These are phyloP conservation scores for Fusarium zealandicum DNA, from an alignment of 2,329 filamentous ascomycete species.

Conservation along the genomic window DNA sequence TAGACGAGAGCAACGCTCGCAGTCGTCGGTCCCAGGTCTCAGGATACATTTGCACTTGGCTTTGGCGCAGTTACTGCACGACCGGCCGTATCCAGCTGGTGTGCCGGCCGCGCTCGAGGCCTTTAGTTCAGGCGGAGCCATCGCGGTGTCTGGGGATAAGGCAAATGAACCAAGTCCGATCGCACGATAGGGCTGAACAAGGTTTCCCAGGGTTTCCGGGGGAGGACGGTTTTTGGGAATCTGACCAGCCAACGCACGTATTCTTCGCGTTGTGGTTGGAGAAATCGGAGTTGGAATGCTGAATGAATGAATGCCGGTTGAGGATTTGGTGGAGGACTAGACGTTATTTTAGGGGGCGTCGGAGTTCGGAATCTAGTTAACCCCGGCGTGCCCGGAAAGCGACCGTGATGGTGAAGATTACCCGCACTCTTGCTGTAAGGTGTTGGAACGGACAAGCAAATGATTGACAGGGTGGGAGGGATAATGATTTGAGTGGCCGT, in stretches of 20 bases:
- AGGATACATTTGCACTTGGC: slow-evolving; percentile 60
- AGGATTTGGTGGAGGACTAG: neutral
- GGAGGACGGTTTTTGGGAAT: slow-evolving; percentile 16
- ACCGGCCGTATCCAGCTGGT: slow-evolving; percentile 52
- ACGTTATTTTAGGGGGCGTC: neutral
- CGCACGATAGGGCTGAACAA: slow-evolving; percentile 15
- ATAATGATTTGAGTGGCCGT: neutral
- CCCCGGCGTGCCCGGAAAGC: slow-evolving; percentile 1
- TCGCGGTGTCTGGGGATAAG: slow-evolving; percentile 10
- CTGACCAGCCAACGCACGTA: slow-evolving; percentile 1
- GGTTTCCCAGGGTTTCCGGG: slow-evolving; percentile 14
- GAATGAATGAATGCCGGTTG: slow-evolving; percentile 17
- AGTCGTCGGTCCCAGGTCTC: slow-evolving; percentile 43
- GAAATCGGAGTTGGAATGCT: slow-evolving; percentile 6
- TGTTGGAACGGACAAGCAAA: neutral
- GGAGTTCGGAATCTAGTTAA: slow-evolving; percentile 20
- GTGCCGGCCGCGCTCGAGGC: slow-evolving; percentile 29
- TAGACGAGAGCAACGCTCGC: slow-evolving; percentile 55
- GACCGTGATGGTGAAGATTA: neutral
- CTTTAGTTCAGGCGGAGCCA: slow-evolving; percentile 34
- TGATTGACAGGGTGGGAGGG: no score
- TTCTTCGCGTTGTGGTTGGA: neutral
- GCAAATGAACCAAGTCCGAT: slow-evolving; percentile 1
- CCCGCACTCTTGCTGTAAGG: neutral
- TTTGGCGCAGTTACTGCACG: slow-evolving; percentile 56